Conservation (phyloP, 345 rosid species). For the Conringia planisiliqua region DNA sequence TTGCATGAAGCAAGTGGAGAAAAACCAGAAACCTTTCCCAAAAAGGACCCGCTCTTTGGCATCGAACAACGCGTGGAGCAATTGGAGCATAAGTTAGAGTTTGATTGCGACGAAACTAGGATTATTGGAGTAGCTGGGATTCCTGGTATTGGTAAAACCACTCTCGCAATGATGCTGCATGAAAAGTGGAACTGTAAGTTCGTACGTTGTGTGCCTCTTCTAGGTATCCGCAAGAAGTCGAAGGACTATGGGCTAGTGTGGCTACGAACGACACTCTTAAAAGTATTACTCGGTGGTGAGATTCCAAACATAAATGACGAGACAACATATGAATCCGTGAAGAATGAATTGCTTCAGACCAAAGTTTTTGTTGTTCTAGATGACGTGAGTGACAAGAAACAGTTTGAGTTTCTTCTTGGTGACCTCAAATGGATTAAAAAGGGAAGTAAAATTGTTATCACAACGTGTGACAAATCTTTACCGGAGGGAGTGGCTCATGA, state of each 20-base stretch:
- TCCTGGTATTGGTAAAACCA: constrained; percentile 11
- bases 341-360: background rate
- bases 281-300: background rate
- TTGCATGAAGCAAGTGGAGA: background rate
- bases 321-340: background rate
- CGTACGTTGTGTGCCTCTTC: background rate
- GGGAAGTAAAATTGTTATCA: constrained; percentile 5
- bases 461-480: background rate
- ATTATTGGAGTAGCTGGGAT: constrained; percentile 24
- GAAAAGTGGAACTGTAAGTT: constrained; percentile 3
- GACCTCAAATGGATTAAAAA: background rate
- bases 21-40: background rate
- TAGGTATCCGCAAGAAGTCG: background rate
- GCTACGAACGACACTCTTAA: background rate
- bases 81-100: background rate
- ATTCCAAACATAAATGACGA: background rate
- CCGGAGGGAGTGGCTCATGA: background rate
- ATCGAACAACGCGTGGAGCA: background rate
- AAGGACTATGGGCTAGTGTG: background rate
- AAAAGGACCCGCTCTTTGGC: background rate
- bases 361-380: background rate
- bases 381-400: background rate
- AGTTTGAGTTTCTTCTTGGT: background rate
- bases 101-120: background rate
- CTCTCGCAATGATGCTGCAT: background rate